These are phyloP conservation scores for Rhododendron kiyosumense DNA, from an alignment of 148 eudicot genomes.

Conservation along the genomic window DNA sequence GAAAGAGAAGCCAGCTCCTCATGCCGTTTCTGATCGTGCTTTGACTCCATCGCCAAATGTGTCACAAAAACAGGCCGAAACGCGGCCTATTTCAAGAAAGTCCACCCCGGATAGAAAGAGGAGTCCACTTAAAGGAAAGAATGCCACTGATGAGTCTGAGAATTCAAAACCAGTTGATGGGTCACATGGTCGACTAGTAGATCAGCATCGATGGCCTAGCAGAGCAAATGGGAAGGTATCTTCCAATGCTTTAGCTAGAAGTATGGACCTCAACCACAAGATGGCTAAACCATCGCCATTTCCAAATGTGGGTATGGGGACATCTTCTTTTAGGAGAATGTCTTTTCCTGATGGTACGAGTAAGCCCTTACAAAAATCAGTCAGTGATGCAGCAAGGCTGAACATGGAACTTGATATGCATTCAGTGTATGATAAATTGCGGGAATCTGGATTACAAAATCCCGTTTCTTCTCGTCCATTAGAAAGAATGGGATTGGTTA, in stretches of 20 bases:
- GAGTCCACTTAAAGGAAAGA: slow-evolving; percentile 76
- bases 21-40: slow-evolving; percentile 65
- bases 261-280: slow-evolving; percentile 47
- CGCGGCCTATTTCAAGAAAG: slow-evolving; percentile 40
- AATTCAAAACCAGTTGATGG: slow-evolving; percentile 71
- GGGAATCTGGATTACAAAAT: slow-evolving; percentile 30
- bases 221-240: slow-evolving; percentile 50
- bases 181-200: slow-evolving; percentile 47
- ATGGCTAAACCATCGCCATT: slow-evolving; percentile 23
- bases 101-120: slow-evolving; percentile 83
- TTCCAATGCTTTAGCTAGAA: slow-evolving; percentile 33
- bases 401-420: slow-evolving; percentile 26
- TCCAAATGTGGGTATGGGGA: slow-evolving; percentile 27
- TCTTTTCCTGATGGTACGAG: slow-evolving; percentile 51
- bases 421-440: slow-evolving; percentile 39
- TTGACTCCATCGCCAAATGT: slow-evolving; percentile 70
- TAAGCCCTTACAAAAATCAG: slow-evolving; percentile 47
- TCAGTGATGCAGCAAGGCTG: slow-evolving; percentile 39
- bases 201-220: slow-evolving; percentile 89
- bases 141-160: slow-evolving; percentile 61
- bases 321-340: slow-evolving; percentile 50
- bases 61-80: slow-evolving; percentile 43
- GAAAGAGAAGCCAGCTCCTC: slow-evolving; percentile 65
- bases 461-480: slow-evolving; percentile 33
- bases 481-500: slow-evolving; percentile 32